Evolutionary conservation across 2,329 filamentous ascomycete genomes (phyloP).

Genomic region (Fusarium sublunatum): DNA sequence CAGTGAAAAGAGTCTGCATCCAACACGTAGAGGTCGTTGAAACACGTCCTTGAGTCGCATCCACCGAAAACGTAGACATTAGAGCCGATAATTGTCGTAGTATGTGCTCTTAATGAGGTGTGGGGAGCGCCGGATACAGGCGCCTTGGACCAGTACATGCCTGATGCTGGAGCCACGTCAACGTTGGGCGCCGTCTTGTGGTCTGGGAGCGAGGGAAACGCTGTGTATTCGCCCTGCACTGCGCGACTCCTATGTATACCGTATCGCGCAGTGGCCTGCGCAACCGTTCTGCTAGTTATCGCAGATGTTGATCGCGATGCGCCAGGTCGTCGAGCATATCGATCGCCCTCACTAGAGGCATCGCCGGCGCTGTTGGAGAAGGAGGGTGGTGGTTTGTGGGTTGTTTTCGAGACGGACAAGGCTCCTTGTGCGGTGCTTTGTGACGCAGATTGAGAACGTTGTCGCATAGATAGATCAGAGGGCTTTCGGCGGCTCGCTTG

Average conservation of each 20-base stretch:
- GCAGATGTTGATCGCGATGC: conserved; percentile 66
- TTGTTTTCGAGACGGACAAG: conserved; percentile 43
- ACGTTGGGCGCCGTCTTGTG: conserved; percentile 69
- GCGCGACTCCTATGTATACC: conserved; percentile 41
- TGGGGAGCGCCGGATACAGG: conserved; percentile 71
- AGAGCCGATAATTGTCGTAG: conserved; percentile 72
- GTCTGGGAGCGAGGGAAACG: conserved; percentile 68
- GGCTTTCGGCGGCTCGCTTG: conserved; percentile 61
- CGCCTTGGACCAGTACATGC: conserved; percentile 78
- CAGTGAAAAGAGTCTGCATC: conserved; percentile 78
- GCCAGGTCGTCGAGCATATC: conserved; percentile 52
- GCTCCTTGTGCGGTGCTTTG: conserved; percentile 47
- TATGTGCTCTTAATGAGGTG: conserved; percentile 73
- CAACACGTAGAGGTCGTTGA: conserved; percentile 76
- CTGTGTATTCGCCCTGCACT: conserved; percentile 56
- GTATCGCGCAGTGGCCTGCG: conserved; percentile 35
- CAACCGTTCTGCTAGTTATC: conserved; percentile 54
- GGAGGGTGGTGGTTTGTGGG: conserved; percentile 45
- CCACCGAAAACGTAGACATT: conserved; percentile 77
- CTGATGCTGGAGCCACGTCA: conserved; percentile 71
- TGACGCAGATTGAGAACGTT: conserved; percentile 64
- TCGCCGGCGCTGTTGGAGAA: conserved; percentile 40
- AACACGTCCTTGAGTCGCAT: conserved; percentile 73
- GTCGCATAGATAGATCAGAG: conserved; percentile 64
- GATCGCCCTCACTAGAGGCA: conserved; percentile 44